Conservation (phyloP, 768 basidiomycete species). For the Pulveroboletus sp. region DNA sequence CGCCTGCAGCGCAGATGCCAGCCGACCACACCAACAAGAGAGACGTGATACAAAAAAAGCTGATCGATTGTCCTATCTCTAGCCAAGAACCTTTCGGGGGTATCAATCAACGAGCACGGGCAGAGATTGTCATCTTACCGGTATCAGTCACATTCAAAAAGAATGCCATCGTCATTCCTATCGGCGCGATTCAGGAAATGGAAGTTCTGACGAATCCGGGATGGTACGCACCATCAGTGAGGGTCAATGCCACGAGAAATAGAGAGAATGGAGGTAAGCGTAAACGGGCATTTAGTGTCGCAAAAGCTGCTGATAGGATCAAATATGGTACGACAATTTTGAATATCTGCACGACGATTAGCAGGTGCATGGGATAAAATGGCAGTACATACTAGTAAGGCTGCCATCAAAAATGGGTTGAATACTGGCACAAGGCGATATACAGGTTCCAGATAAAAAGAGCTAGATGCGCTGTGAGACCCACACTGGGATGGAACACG, state of each 20-base stretch:
- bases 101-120: constrained; percentile 3
- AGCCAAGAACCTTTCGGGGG: constrained; percentile 66
- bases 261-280: constrained; percentile 75
- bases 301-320: constrained; percentile 66
- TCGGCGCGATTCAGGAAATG: neutral
- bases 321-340: constrained; percentile 82
- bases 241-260: constrained; percentile 68
- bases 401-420: constrained; percentile 79
- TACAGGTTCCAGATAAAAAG: constrained; percentile 85
- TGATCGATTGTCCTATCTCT: constrained; percentile 86
- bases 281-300: constrained; percentile 62
- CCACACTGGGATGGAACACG: neutral
- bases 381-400: constrained; percentile 50
- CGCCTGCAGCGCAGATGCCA: constrained; percentile 69
- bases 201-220: neutral
- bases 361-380: neutral
- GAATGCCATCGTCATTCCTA: constrained; percentile 80
- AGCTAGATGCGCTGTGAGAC: constrained; percentile 35
- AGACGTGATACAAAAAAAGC: constrained; percentile 82
- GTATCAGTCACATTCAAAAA: constrained; percentile 82
- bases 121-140: constrained; percentile 40
- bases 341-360: constrained; percentile 50
- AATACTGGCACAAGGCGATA: constrained; percentile 85
- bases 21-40: constrained; percentile 76
- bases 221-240: constrained; percentile 29